Conservation (phyloP, 176 grass and related monocot species). For the Canna indica region DNA sequence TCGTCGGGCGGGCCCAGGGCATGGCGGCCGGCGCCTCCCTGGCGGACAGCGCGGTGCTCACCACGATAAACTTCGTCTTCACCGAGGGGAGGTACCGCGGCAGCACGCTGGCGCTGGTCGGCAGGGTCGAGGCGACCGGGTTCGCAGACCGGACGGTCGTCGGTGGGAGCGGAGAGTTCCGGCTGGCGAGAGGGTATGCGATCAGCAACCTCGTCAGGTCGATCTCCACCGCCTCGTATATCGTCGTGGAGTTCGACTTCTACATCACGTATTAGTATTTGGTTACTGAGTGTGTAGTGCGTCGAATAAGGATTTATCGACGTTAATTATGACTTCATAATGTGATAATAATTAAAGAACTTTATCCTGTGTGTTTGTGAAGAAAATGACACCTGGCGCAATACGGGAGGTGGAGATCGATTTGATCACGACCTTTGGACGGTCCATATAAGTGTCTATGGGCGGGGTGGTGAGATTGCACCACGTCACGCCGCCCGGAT, state of each 20-base stretch:
- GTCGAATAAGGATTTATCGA: no score
- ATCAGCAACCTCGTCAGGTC: conserved; percentile 7
- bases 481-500: no score
- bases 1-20: conserved; percentile 21
- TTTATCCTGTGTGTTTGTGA: no score
- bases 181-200: conserved; percentile 17
- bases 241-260: conserved; percentile 22
- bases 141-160: conserved; percentile 15
- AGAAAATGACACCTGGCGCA: no score
- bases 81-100: conserved; percentile 19
- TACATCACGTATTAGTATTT: conserved; percentile 14
- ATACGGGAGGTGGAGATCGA: no score
- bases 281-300: no score
- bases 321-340: no score
- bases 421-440: no score
- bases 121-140: not conserved
- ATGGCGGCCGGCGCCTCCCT: conserved; percentile 1
- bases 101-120: conserved; percentile 19
- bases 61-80: conserved; percentile 21
- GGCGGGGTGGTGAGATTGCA: no score
- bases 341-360: no score
- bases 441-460: no score
- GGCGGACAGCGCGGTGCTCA: not conserved
- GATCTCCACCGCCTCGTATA: not conserved
- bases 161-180: conserved; percentile 15